phyloP scores from a whole-genome alignment of 345 rosid genomes.

The Hibiscus mutabilis region DNA sequence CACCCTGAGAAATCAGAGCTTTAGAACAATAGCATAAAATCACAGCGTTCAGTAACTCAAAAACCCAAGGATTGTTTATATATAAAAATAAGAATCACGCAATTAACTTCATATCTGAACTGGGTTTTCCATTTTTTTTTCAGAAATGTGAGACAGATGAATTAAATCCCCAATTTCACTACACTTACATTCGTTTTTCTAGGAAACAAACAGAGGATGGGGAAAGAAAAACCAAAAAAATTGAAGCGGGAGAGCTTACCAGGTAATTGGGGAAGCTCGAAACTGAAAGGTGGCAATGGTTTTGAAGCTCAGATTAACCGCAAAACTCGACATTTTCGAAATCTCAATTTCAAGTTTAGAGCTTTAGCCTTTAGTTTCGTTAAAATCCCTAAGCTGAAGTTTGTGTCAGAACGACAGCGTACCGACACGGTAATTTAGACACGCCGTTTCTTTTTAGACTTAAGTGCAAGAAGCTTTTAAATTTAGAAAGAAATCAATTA shows the following conservation, averaged over 20 bases:
- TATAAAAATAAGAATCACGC: neutral
- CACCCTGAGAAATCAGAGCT: conserved; percentile 30
- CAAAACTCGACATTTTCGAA: conserved; percentile 32
- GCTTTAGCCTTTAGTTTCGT: neutral
- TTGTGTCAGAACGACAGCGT: too few relatives aligned
- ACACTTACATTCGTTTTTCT: conserved; percentile 5
- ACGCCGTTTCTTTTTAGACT: too few relatives aligned
- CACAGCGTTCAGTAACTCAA: neutral
- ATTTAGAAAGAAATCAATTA: too few relatives aligned
- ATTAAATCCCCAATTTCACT: neutral
- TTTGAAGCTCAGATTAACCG: conserved; percentile 32
- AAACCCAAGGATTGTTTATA: neutral
- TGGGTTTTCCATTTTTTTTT: neutral
- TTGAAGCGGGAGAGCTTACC: conserved; percentile 25
- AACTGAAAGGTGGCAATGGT: conserved; percentile 29
- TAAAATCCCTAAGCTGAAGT: too few relatives aligned
- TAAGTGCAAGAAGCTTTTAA: too few relatives aligned
- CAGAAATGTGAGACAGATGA: neutral
- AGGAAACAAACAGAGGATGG: neutral
- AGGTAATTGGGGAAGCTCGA: conserved; percentile 25
- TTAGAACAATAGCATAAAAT: neutral
- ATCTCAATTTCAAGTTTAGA: conserved; percentile 4
- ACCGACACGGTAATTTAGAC: too few relatives aligned
- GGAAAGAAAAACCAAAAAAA: neutral
- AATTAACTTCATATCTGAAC: neutral